Evolutionary conservation across 2,329 filamentous ascomycete genomes (phyloP), one percentile per base, ranked within the genome.

Genomic region (Coniochaeta ligniaria): DNA sequence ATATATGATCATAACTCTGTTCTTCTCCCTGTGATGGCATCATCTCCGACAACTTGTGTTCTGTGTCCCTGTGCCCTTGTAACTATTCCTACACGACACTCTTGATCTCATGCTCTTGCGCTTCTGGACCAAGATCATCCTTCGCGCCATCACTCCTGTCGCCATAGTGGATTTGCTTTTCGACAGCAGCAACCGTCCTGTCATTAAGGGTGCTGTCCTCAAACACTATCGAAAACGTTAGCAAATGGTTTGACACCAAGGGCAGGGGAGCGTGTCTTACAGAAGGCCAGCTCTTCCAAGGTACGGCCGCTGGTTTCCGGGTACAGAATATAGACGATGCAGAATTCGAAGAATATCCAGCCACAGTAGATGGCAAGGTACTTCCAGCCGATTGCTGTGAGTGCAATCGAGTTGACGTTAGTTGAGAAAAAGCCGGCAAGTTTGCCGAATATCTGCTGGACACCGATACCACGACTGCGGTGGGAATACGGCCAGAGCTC

Each of bases 291-390:
- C 58, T 95, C 91, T 76, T 95, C 90, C 26, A 95, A 78, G 59
- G 90, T 87, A 60, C 92, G 83, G 62, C 91, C 91, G 63, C 88
- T 89, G 0, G 91, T 96, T 75, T 96, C 91, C 11, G 91, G 91
- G 71, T 94, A 96, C 64, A 93, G 81, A 73, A 92, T 90, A 75
- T 87, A 95, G 58, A 95, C 88, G 85, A 74, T 66, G 28, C 55
- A 59, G 45, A 78, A 70, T 66, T 79, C 75, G 38, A 78, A 74
- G 1, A 69, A 68, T 14, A 79, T 70, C 70, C 76, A 79, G 31
- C 72, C 74, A 63, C 74, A 76, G 63, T 78, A 79, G 11, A 76
- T 75, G 31, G 76, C 74, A 38, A 78, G 71, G 62, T 77, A 79
- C 35, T 71, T 72, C 77, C 77, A 79, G 58, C 71, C 66, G 24